Evolutionary conservation across 2,329 filamentous ascomycete genomes (phyloP).

Genomic region (Cladosporium sp.): DNA sequence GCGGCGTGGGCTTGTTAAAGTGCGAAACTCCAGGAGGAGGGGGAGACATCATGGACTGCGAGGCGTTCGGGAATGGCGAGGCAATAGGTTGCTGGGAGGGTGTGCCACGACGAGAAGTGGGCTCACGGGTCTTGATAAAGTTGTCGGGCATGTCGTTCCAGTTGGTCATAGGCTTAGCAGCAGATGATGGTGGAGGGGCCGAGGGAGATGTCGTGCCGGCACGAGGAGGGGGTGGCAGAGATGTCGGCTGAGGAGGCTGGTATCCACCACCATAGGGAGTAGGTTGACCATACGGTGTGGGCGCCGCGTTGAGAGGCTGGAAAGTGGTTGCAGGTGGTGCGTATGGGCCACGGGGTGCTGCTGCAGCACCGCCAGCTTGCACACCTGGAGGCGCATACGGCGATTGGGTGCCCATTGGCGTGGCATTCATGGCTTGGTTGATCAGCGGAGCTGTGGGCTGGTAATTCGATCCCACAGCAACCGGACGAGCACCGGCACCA

Average conservation of each 20-base stretch:
- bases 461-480: conserved; percentile 24
- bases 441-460: conserved; percentile 43
- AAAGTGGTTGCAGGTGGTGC: conserved; percentile 41
- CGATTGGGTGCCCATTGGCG: conserved; percentile 20
- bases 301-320: conserved; percentile 47
- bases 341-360: conserved; percentile 49
- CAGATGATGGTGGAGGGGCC: conserved; percentile 61
- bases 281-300: conserved; percentile 34
- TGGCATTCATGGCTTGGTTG: conserved; percentile 35
- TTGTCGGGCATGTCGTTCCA: conserved; percentile 95
- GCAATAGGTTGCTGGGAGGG: conserved; percentile 63
- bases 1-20: conserved; percentile 66
- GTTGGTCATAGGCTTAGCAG: conserved; percentile 69
- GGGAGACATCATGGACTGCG: conserved; percentile 54
- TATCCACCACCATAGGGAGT: conserved; percentile 47
- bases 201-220: conserved; percentile 66
- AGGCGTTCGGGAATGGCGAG: conserved; percentile 70
- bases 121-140: conserved; percentile 64
- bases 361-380: conserved; percentile 41
- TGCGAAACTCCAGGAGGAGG: conserved; percentile 56
- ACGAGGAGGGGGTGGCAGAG: conserved; percentile 62
- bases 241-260: conserved; percentile 44
- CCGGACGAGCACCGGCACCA: conserved; percentile 9
- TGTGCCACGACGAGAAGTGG: conserved; percentile 68
- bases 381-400: conserved; percentile 25